Evolutionary conservation across 331 rosid species (phyloP), one percentile per base, ranked within the genome.

Genomic region (Quercus lobata): DNA sequence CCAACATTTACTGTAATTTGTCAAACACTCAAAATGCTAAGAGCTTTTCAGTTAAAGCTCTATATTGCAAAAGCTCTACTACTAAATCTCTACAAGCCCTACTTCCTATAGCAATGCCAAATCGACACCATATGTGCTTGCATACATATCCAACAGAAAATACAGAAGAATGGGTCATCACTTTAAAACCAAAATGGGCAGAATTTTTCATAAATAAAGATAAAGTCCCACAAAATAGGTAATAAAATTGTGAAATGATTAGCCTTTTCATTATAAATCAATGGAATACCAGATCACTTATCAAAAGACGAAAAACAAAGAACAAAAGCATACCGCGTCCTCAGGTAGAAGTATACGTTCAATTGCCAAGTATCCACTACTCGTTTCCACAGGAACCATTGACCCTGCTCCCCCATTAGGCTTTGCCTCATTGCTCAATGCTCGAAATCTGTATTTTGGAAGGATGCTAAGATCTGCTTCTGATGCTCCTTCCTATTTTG

Each of bases 381-480:
- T 80, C 7, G 92, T 75, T 82, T 89, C 97, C 6, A 79, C 22
- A 14, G 99, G 99, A 87, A 93, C 83, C 99, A 93, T 96, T 18
- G 78, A 79, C 69, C 99, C 99, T 52, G 92, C 97, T 79, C 99
- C 97, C 24, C 90, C 91, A 82, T 46, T 81, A 55, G 89, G 71
- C 80, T 93, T 94, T 69, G 84, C 88, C 72, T 84, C 94, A 25
- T 81, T 34, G 71, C 68, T 85, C 19, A 56, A 21, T 35, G 80
- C 49, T 81, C 27, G 88, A 83, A 90, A 96, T 84, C 79, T 87
- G 78, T 93, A 96, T 83, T 77, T 90, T 10, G 97, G 92, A 68
- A 96, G 97, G 34, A 83, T 41, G 69, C 89, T 83, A 52, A 96
- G 96, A 86, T 96, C 99, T 77, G 99, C 94, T 79, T 93, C 99